Conservation (phyloP, 1,284 basidiomycete species). For the Papiliotrema nemorosa region DNA sequence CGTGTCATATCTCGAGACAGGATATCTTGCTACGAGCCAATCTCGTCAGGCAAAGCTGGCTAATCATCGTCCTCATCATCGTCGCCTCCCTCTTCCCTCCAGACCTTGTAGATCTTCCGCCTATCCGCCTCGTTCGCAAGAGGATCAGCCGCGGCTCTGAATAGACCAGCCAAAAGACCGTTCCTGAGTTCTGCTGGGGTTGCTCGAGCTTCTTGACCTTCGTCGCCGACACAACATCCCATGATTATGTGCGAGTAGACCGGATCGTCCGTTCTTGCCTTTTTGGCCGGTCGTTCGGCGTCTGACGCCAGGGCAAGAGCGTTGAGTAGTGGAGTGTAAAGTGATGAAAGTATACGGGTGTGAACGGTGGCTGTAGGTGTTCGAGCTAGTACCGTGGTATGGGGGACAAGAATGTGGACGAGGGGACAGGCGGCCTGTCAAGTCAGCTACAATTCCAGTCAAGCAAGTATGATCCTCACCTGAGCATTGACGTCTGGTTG, state of each 20-base stretch:
- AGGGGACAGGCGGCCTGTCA: slow-evolving; percentile 31
- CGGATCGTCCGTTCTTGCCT: slow-evolving; percentile 43
- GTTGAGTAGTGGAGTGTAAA: slow-evolving; percentile 33
- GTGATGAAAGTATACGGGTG: slow-evolving; percentile 35
- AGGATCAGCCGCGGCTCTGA: slow-evolving; percentile 69
- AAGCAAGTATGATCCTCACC: slow-evolving; percentile 15
- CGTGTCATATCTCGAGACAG: too few species aligned
- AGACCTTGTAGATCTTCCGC: slow-evolving; percentile 75
- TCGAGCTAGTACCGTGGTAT: slow-evolving; percentile 40
- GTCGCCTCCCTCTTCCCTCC: slow-evolving; percentile 56
- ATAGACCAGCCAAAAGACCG: slow-evolving; percentile 62
- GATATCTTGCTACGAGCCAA: too few species aligned
- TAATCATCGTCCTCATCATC: slow-evolving; percentile 40
- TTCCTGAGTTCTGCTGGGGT: slow-evolving; percentile 53
- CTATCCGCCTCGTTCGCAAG: slow-evolving; percentile 67
- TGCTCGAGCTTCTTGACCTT: slow-evolving; percentile 21
- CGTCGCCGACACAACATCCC: slow-evolving; percentile 16
- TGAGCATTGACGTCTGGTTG: slow-evolving; percentile 30
- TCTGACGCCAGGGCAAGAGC: slow-evolving; percentile 19
- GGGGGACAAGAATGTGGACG: slow-evolving; percentile 36
- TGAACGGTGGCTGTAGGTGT: slow-evolving; percentile 40
- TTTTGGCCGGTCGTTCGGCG: slow-evolving; percentile 23
- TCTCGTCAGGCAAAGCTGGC: too few species aligned
- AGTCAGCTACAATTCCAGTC: background rate
- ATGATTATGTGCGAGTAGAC: slow-evolving; percentile 33